A percentile compares a stretch with the other conserved stretches of the same genome.
Conservation (phyloP, 2,329 filamentous ascomycete genomes). For the Claviceps cyperi region DNA sequence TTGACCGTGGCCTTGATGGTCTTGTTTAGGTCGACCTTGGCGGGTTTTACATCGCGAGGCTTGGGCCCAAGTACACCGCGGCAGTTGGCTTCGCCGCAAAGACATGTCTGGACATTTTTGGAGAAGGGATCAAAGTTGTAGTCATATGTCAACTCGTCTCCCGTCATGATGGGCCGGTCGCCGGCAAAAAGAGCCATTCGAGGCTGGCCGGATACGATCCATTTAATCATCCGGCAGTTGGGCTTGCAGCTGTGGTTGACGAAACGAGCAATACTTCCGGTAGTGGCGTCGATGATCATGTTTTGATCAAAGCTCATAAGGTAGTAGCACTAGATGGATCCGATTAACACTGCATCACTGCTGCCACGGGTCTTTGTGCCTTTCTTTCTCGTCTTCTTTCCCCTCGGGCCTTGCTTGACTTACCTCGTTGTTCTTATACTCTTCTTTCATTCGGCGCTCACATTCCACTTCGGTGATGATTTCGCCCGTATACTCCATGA, state of each 20-base stretch:
- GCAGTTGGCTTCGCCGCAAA: constrained; percentile 49
- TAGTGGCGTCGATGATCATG: constrained; percentile 95
- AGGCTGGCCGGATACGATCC: constrained; percentile 85
- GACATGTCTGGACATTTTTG: constrained; percentile 53
- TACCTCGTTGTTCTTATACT: constrained; percentile 89
- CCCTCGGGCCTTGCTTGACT: constrained; percentile 14
- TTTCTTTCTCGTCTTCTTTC: not conserved
- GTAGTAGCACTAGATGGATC: constrained; percentile 65
- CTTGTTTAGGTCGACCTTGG: constrained; percentile 29
- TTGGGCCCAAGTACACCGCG: constrained; percentile 49
- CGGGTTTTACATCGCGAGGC: constrained; percentile 38
- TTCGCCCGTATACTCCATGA: constrained; percentile 95
- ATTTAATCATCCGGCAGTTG: constrained; percentile 96
- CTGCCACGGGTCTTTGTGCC: not conserved
- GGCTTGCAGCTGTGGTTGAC: constrained; percentile 96
- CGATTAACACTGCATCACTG: not conserved
- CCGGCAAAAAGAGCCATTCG: constrained; percentile 95
- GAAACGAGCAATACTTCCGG: constrained; percentile 89
- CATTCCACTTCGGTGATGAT: constrained; percentile 94
- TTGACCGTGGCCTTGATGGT: constrained; percentile 27
- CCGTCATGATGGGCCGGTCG: constrained; percentile 77
- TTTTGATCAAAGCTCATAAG: constrained; percentile 97
- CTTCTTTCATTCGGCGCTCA: constrained; percentile 80
- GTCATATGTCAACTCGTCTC: constrained; percentile 93
- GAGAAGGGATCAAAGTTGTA: constrained; percentile 60